A percentile compares a stretch with the other conserved stretches of the same genome.
These are phyloP conservation scores for Aspergillus latus DNA, from an alignment of 2,329 filamentous ascomycete species.

Conservation along the genomic window DNA sequence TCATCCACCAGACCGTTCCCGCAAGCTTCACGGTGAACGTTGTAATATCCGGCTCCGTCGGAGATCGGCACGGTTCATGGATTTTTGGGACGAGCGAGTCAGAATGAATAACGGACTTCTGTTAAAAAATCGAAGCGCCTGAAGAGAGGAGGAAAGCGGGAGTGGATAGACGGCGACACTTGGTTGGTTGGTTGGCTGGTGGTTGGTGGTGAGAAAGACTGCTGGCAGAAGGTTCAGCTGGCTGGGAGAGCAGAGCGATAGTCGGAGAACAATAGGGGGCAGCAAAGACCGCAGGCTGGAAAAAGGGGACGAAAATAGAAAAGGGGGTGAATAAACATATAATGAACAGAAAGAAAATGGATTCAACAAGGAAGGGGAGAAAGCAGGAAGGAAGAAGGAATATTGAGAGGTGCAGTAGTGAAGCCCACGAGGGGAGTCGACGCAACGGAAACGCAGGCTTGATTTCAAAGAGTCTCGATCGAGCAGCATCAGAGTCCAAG, in stretches of 20 bases:
- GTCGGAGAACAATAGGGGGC: conserved; percentile 11
- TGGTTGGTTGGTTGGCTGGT: not conserved
- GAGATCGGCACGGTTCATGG: conserved; percentile 19
- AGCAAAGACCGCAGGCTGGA: conserved; percentile 7
- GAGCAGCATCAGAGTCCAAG: not conserved
- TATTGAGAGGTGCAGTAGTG: conserved; percentile 2
- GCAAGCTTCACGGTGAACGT: conserved; percentile 18
- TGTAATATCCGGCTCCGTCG: conserved; percentile 11
- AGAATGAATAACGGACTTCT: not conserved
- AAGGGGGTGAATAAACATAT: conserved; percentile 1
- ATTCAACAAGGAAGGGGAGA: not conserved
- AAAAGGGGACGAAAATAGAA: conserved; percentile 2
- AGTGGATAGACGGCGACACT: conserved; percentile 3
- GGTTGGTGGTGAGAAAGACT: not conserved
- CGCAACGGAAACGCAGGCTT: conserved; percentile 8
- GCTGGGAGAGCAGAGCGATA: not conserved
- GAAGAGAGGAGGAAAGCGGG: not conserved
- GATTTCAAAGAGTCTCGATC: conserved; percentile 13
- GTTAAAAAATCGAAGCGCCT: not conserved
- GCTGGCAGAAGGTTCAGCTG: conserved; percentile 11
- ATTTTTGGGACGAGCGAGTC: conserved; percentile 7
- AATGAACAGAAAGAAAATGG: not conserved
- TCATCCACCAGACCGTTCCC: conserved; percentile 19
- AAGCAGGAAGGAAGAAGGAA: conserved; percentile 9
- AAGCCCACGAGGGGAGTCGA: conserved; percentile 5